phyloP scores from a whole-genome alignment of 1,284 basidiomycete species.

The Sparassis latifolia region DNA sequence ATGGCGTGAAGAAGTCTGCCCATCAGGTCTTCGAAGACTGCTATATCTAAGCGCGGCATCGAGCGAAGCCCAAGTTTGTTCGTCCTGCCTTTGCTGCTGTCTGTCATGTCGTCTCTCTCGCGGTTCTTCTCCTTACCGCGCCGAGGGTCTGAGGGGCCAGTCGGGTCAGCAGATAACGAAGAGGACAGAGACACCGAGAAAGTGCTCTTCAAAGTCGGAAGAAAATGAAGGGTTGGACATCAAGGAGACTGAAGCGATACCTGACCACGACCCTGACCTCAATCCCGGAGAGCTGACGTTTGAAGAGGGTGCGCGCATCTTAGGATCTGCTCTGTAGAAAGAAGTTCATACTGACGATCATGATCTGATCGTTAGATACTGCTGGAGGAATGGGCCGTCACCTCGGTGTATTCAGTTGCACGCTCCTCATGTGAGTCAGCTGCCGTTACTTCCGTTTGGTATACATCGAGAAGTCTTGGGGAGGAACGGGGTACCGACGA shows the following conservation, averaged over 20 bases:
- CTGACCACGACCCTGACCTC: slow-evolving; percentile 2
- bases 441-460: too few relatives aligned
- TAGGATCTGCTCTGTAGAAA: too few relatives aligned
- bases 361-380: slow-evolving; percentile 13
- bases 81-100: background rate
- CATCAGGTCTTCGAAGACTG: background rate
- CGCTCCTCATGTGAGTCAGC: slow-evolving; percentile 22
- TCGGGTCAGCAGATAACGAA: background rate
- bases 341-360: too few relatives aligned
- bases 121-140: background rate
- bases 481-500: too few relatives aligned
- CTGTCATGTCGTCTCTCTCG: background rate
- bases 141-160: too few relatives aligned
- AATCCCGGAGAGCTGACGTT: slow-evolving; percentile 15
- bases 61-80: too few relatives aligned
- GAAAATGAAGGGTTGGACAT: background rate
- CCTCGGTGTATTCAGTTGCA: slow-evolving; percentile 26
- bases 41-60: slow-evolving; percentile 10
- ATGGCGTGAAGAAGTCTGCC: slow-evolving; percentile 1
- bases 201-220: background rate
- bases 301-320: slow-evolving; percentile 14
- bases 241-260: background rate
- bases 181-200: slow-evolving; percentile 1
- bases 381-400: slow-evolving; percentile 26
- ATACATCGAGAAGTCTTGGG: too few relatives aligned